Percentiles rank a stretch among this genome's conserved stretches.
Evolutionary conservation across 2,329 filamentous ascomycete genomes (phyloP).

Genomic region (Penicillium oxalicum): DNA sequence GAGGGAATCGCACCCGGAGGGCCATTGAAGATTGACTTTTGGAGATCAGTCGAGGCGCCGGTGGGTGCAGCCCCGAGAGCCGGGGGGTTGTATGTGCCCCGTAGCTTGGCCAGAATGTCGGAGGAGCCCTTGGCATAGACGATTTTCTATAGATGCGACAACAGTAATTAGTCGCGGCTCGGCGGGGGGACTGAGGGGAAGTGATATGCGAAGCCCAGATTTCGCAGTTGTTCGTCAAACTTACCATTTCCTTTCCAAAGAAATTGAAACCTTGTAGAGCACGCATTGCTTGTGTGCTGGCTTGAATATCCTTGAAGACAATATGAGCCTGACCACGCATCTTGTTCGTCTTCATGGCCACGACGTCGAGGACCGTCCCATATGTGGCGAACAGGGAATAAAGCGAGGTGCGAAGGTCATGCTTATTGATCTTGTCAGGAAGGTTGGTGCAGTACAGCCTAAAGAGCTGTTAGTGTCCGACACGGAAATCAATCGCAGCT

Average conservation of each 20-base stretch:
- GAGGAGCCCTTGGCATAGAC: slow-evolving; percentile 87
- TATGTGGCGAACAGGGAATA: slow-evolving; percentile 95
- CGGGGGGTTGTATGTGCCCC: slow-evolving; percentile 78
- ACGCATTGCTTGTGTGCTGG: slow-evolving; percentile 91
- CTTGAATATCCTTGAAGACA: slow-evolving; percentile 80
- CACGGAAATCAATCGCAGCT: slow-evolving; percentile 2
- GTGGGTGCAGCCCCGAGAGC: slow-evolving; percentile 43
- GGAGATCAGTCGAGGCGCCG: slow-evolving; percentile 65
- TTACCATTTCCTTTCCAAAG: slow-evolving; percentile 76
- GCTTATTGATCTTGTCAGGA: slow-evolving; percentile 82
- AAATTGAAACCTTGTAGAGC: slow-evolving; percentile 80
- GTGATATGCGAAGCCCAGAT: not conserved
- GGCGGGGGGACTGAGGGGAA: not conserved
- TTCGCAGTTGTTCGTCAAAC: slow-evolving; percentile 27
- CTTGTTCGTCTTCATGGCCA: slow-evolving; percentile 78
- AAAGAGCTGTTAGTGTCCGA: slow-evolving; percentile 20
- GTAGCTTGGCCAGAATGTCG: slow-evolving; percentile 80
- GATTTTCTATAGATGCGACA: slow-evolving; percentile 60
- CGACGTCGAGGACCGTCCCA: slow-evolving; percentile 84
- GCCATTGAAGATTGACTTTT: slow-evolving; percentile 74
- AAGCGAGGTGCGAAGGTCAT: slow-evolving; percentile 75
- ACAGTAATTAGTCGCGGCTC: not conserved
- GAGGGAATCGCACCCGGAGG: slow-evolving; percentile 43
- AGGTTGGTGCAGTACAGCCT: slow-evolving; percentile 89
- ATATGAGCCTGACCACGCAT: slow-evolving; percentile 97